These are phyloP conservation scores for Alnus rubra DNA, from an alignment of 306 rosid genomes.

Conservation along the genomic window DNA sequence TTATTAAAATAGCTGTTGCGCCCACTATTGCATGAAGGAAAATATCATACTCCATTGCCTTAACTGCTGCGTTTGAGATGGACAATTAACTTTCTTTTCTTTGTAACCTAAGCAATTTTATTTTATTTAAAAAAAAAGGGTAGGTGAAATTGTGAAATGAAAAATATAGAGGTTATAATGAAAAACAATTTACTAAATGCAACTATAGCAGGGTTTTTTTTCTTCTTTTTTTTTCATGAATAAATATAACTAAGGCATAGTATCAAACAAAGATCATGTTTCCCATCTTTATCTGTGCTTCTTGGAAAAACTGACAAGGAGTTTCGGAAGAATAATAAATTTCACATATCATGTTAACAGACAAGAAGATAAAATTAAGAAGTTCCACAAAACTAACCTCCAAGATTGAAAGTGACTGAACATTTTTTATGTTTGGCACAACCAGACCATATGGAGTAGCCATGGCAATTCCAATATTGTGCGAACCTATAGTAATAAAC, in stretches of 20 bases:
- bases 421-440: slow-evolving; percentile 91
- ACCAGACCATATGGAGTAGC: slow-evolving; percentile 84
- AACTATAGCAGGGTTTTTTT: not conserved
- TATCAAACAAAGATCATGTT: not conserved
- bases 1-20: no score
- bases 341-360: not conserved
- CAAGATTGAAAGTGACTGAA: slow-evolving; percentile 79
- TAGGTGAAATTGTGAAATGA: not conserved
- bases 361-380: not conserved
- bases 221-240: no score
- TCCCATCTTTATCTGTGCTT: not conserved
- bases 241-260: not conserved
- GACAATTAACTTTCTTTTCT: not conserved
- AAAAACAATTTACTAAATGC: not conserved
- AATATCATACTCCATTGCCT: not conserved
- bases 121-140: not conserved
- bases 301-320: not conserved
- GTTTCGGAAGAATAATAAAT: not conserved
- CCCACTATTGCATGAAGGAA: not conserved
- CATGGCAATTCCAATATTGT: slow-evolving; percentile 90
- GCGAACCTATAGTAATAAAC: slow-evolving; percentile 62
- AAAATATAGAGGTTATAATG: not conserved
- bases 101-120: not conserved
- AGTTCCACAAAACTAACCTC: slow-evolving; percentile 59
- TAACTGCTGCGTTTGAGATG: not conserved